Conservation (phyloP, 2,329 filamentous ascomycete species). For the Hypoxylon sp. region DNA sequence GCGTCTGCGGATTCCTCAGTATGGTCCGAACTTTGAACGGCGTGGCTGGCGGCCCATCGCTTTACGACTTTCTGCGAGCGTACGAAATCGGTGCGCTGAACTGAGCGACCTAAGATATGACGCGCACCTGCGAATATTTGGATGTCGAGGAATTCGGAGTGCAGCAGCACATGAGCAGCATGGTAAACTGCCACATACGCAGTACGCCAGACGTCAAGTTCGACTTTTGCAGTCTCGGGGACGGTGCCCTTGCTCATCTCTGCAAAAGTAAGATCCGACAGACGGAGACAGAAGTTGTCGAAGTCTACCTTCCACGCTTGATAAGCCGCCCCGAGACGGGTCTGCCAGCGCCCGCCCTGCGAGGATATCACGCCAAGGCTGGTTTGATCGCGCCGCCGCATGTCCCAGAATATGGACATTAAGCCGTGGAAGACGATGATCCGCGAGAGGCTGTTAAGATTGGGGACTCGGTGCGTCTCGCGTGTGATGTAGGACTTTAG, state of each 20-base stretch:
- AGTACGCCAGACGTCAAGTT: constrained; percentile 58
- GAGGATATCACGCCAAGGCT: constrained; percentile 61
- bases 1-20: constrained; percentile 48
- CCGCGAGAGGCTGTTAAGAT: constrained; percentile 65
- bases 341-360: constrained; percentile 59
- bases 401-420: constrained; percentile 73
- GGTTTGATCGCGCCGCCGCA: constrained; percentile 72
- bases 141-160: constrained; percentile 71
- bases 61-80: constrained; percentile 65
- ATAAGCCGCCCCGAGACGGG: constrained; percentile 66
- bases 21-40: constrained; percentile 10
- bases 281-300: constrained; percentile 60
- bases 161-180: constrained; percentile 67
- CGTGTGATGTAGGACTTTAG: constrained; percentile 70
- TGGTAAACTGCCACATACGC: constrained; percentile 70
- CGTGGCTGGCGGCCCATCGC: constrained; percentile 59
- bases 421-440: constrained; percentile 70
- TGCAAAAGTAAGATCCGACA: constrained; percentile 49
- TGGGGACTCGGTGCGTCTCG: constrained; percentile 53
- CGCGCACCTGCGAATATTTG: constrained; percentile 72
- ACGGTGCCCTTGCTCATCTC: constrained; percentile 19
- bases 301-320: constrained; percentile 71
- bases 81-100: constrained; percentile 63
- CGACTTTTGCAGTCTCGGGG: constrained; percentile 48
- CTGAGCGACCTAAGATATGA: constrained; percentile 69